Evolutionary conservation across 2,329 filamentous ascomycete species (phyloP), one percentile per base, ranked within the genome.

Genomic region (Talaromyces amestolkiae): DNA sequence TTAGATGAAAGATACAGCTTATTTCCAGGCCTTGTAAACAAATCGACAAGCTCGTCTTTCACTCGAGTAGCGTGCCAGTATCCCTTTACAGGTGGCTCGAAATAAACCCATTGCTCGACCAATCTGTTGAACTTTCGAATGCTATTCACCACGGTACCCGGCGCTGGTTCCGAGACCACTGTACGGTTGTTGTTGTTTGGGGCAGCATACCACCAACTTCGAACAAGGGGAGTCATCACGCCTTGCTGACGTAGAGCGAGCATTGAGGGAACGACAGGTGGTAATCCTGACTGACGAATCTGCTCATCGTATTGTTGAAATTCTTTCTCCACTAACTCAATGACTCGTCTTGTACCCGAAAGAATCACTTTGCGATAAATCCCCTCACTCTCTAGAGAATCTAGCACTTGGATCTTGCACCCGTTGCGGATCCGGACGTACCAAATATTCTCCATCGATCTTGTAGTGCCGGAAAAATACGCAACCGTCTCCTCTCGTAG

Each of bases 371-470:
- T 77, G 43, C 78, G 77, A 63, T 71, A 65, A 6, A 68, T 43
- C 11, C 77, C 74, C 37, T 73, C 69, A 56, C 73, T 76, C 56
- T 77, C 70, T 1, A 58, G 45, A n/a, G 71, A 64, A 54, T 70
- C 69, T 33, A 78, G 63, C 11, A 79, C 72, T 60, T 77, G 78
- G n/a, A 80, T 73, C 41, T 72, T 72, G 56, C 78, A 79, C 27
- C 78, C 78, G 63, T 78, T 76, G 15, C 70, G 73, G 17, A 78
- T 63, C 10, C 68, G 66, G 7, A 76, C 68, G 64, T 73, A 73
- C 73, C 74, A 79, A 8, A 79, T 71, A 65, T 80, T 80, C 66
- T 80, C 78, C 41, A 68, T 66, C 64, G 71, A 69, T 3, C 72
- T 68, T 6, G 70, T 72, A 13, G 72, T 65, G 3, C 78, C 78